phyloP scores from a whole-genome alignment of 306 rosid species.

The Trifolium dubium region DNA sequence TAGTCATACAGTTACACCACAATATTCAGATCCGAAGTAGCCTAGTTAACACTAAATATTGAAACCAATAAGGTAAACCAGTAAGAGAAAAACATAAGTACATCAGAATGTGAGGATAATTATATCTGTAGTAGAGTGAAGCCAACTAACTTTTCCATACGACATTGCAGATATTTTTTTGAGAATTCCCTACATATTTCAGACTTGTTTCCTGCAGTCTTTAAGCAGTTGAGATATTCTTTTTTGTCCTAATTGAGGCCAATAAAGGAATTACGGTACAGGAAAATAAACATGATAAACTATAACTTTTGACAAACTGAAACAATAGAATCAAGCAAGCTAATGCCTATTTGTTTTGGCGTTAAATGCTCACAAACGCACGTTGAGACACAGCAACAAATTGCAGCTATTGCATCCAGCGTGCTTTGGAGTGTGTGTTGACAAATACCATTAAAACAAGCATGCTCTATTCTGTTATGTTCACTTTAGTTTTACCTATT shows the following conservation, averaged over 20 bases:
- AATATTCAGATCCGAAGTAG: not conserved
- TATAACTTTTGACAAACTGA: no score
- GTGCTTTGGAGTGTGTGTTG: not conserved
- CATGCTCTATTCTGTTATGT: not conserved
- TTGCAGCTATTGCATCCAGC: not conserved
- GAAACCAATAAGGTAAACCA: constrained; percentile 10
- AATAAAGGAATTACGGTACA: constrained; percentile 6
- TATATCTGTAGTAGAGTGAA: constrained; percentile 2
- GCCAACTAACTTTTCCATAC: constrained; percentile 84
- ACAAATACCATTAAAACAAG: not conserved
- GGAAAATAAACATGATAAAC: constrained; percentile 5
- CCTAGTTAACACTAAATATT: constrained; percentile 14
- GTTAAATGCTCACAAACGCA: not conserved
- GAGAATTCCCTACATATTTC: constrained; percentile 84
- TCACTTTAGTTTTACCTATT: not conserved
- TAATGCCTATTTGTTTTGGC: not conserved
- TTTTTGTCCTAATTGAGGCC: constrained; percentile 73
- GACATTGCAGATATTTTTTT: constrained; percentile 80
- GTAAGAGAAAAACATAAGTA: constrained; percentile 11
- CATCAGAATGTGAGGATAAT: not conserved
- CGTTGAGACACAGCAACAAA: not conserved
- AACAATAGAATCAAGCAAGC: not conserved
- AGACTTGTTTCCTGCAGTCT: constrained; percentile 70
- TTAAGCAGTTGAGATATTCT: constrained; percentile 80
- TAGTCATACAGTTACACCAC: constrained; percentile 6